A percentile compares a stretch with the other conserved stretches of the same genome.
phyloP scores from a whole-genome alignment of 768 basidiomycete genomes.

The Lentinula raphanica region DNA sequence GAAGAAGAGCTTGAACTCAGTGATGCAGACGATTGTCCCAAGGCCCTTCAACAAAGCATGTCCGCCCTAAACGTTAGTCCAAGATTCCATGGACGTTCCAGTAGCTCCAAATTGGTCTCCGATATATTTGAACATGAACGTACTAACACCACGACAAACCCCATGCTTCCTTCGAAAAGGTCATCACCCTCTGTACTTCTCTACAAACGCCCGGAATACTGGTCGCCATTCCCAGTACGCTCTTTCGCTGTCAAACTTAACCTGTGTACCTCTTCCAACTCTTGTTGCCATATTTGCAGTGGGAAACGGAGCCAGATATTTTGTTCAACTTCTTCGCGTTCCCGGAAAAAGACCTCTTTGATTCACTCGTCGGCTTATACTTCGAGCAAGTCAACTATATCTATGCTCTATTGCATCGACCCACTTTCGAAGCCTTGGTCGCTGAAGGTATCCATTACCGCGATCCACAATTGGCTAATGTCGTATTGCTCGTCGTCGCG shows the following conservation, averaged over 20 bases:
- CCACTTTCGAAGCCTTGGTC: constrained; percentile 35
- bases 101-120: constrained; percentile 1
- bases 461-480: constrained; percentile 33
- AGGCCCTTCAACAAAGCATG: neutral
- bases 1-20: constrained; percentile 3
- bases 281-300: neutral
- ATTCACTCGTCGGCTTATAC: constrained; percentile 41
- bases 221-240: constrained; percentile 1
- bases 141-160: neutral
- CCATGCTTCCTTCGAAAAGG: neutral
- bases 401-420: constrained; percentile 46
- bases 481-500: constrained; percentile 45
- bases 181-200: neutral
- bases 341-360: constrained; percentile 47
- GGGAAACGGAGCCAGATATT: neutral
- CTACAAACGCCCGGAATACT: neutral
- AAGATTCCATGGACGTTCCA: constrained; percentile 1
- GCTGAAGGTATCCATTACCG: constrained; percentile 28
- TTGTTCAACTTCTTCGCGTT: constrained; percentile 18
- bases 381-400: constrained; percentile 42
- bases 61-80: neutral
- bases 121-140: neutral
- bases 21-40: neutral
- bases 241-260: neutral
- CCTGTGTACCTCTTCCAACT: neutral